Conservation (phyloP, 108 stramenopile genomes). For the Cafeteria roenbergensis region DNA sequence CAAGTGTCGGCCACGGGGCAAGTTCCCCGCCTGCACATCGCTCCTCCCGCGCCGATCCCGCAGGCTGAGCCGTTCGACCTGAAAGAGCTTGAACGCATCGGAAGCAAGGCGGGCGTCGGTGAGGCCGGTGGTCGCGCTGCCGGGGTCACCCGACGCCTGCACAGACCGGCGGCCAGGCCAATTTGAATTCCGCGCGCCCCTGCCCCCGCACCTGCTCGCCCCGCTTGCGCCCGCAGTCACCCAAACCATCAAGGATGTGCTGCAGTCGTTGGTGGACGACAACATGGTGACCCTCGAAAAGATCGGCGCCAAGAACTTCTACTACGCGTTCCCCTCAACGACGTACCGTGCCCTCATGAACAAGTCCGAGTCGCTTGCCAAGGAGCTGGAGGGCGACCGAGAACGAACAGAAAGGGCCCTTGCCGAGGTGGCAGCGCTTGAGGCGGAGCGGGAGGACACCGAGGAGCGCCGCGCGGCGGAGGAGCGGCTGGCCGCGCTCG, state of each 20-base stretch:
- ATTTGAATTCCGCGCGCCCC: not conserved
- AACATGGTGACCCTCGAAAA: slow-evolving; percentile 69
- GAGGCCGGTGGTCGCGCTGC: no score
- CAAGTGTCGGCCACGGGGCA: no score
- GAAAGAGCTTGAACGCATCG: slow-evolving; percentile 19
- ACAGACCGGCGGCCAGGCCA: not conserved
- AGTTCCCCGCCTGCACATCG: not conserved
- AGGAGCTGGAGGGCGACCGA: not conserved
- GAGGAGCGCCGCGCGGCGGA: not conserved
- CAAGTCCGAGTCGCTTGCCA: not conserved
- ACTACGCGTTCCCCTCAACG: slow-evolving; percentile 69
- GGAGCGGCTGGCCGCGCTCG: not conserved
- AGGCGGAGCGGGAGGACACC: not conserved
- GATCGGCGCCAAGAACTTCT: slow-evolving; percentile 76
- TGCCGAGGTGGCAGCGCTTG: not conserved
- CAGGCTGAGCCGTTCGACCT: slow-evolving; percentile 19
- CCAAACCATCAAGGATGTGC: slow-evolving; percentile 19
- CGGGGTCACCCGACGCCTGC: not conserved
- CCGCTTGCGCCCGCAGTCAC: not conserved
- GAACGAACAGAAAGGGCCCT: not conserved
- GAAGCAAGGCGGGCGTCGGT: slow-evolving; percentile 15
- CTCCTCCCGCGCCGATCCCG: not conserved
- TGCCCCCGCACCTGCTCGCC: not conserved
- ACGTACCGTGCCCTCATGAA: not conserved
- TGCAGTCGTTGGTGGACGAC: slow-evolving; percentile 54